A percentile compares a stretch with the other conserved stretches of the same genome.
These are phyloP conservation scores for Hyphopichia wangnamkhiaoensis DNA, from an alignment of 1,139 yeast species.

Conservation along the genomic window DNA sequence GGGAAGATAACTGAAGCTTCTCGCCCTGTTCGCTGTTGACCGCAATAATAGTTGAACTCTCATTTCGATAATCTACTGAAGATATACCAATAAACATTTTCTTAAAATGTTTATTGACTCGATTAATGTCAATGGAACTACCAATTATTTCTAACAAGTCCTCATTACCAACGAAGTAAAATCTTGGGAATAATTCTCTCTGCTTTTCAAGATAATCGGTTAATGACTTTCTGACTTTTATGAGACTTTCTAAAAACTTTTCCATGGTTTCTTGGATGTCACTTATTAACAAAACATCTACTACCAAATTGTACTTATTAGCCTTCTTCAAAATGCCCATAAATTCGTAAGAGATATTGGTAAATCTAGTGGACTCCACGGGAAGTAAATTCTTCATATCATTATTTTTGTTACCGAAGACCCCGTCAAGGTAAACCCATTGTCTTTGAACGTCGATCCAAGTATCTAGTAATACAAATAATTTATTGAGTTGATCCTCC, in stretches of 20 bases:
- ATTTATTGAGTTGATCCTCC: slow-evolving; percentile 54
- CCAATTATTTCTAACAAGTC: slow-evolving; percentile 86
- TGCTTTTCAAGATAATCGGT: slow-evolving; percentile 81
- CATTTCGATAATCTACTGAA: slow-evolving; percentile 40
- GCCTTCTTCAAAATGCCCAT: slow-evolving; percentile 51
- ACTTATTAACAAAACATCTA: slow-evolving; percentile 59
- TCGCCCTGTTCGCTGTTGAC: slow-evolving; percentile 71
- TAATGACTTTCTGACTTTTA: slow-evolving; percentile 63
- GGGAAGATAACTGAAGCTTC: slow-evolving; percentile 38
- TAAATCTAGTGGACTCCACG: slow-evolving; percentile 68
- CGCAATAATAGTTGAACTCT: slow-evolving; percentile 40
- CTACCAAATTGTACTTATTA: slow-evolving; percentile 50
- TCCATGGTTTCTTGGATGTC: slow-evolving; percentile 52
- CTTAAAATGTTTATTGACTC: slow-evolving; percentile 61
- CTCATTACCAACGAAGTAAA: slow-evolving; percentile 88
- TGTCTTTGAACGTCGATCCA: slow-evolving; percentile 91
- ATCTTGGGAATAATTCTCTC: slow-evolving; percentile 75
- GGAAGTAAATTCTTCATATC: slow-evolving; percentile 70
- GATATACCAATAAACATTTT: slow-evolving; percentile 75
- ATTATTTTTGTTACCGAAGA: slow-evolving; percentile 54
- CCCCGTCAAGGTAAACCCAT: slow-evolving; percentile 85
- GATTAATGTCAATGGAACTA: slow-evolving; percentile 47
- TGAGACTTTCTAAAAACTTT: slow-evolving; percentile 56
- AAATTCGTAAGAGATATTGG: slow-evolving; percentile 64
- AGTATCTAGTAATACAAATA: slow-evolving; percentile 56